phyloP scores from a whole-genome alignment of 768 basidiomycete genomes.

The Leccinum disarticulatum region DNA sequence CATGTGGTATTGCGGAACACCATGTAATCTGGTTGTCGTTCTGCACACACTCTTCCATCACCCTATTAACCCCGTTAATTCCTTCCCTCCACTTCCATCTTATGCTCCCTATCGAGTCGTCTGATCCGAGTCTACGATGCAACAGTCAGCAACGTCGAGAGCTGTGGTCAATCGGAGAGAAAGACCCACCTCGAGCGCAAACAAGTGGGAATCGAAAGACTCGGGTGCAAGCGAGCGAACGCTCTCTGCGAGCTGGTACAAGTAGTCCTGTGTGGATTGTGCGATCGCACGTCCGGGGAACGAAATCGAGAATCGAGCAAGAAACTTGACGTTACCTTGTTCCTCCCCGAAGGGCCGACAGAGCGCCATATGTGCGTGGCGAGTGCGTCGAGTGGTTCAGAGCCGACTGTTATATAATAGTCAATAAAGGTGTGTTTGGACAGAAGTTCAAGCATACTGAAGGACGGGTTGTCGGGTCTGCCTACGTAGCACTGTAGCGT shows the following conservation, averaged over 20 bases:
- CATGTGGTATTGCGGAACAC: background rate
- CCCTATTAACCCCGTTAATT: background rate
- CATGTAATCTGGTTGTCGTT: background rate
- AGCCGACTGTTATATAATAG: conserved; percentile 57
- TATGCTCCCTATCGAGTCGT: conserved; percentile 7
- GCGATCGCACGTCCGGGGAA: background rate
- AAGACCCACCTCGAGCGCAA: conserved; percentile 65
- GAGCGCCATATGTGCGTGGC: conserved; percentile 71
- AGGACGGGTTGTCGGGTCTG: conserved; percentile 82
- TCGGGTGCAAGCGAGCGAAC: conserved; percentile 73
- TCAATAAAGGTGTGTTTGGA: background rate
- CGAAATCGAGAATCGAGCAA: background rate
- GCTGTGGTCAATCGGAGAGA: background rate
- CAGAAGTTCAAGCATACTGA: conserved; percentile 50
- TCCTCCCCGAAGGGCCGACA: conserved; percentile 84
- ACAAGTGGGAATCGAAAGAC: conserved; percentile 75
- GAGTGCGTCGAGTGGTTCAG: conserved; percentile 70
- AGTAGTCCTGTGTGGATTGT: conserved; percentile 64
- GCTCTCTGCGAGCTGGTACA: conserved; percentile 73
- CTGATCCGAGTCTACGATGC: conserved; percentile 11
- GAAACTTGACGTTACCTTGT: conserved; percentile 58
- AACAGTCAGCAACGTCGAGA: background rate
- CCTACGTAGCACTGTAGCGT: conserved; percentile 78
- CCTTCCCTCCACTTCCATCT: background rate
- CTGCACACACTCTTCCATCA: background rate